Evolutionary conservation across 805 yeast species (phyloP), one percentile per base, ranked within the genome.

Genomic region (Ogataea zsoltii): DNA sequence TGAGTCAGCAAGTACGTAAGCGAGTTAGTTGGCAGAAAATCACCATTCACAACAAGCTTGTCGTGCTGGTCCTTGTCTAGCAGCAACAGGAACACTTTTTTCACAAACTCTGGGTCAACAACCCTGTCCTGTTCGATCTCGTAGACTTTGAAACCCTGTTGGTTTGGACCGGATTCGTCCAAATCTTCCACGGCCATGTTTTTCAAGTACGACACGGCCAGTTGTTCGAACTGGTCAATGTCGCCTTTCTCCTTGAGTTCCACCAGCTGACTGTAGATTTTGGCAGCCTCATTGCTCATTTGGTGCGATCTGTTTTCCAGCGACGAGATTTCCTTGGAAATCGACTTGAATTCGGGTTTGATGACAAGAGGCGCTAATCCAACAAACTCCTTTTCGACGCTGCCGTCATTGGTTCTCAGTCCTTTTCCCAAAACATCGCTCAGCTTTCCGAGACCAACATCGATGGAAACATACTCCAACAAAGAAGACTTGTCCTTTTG

Each of bases 1-100:
- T 92, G 96, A 2, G 96, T 86, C 50, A 92, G 71, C 28, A 91
- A 71, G 59, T 88, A 91, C 1, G 85, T 77, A 38, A 88, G 65
- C 2, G 89, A 72, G 38, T 67, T 67, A 56, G 83, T 82, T 41
- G 94, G 80, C 29, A 76, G 55, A 45, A 74, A 71, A 14, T 56
- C 60, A 12, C 56, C 54, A 14, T 58, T 37, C 57, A 56, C 31
- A 46, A 47, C 60, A 51, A 49, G 49, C 41, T 32, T 55, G 7
- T 49, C 51, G 14, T 38, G 45, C 2, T 47, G 37, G 17, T 49
- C 44, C 15, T 67, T 6, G 76, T 72, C 50, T 74, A 67, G 28
- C 61, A 68, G 21, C 74, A 66, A 40, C 44, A 52, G 51, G 12
- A 61, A 70, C 6, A 80, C 67, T 38, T 66, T 62, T 36, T 65